Evolutionary conservation across 1,284 basidiomycete genomes (phyloP).

Genomic region (Boletus semigastroideus): DNA sequence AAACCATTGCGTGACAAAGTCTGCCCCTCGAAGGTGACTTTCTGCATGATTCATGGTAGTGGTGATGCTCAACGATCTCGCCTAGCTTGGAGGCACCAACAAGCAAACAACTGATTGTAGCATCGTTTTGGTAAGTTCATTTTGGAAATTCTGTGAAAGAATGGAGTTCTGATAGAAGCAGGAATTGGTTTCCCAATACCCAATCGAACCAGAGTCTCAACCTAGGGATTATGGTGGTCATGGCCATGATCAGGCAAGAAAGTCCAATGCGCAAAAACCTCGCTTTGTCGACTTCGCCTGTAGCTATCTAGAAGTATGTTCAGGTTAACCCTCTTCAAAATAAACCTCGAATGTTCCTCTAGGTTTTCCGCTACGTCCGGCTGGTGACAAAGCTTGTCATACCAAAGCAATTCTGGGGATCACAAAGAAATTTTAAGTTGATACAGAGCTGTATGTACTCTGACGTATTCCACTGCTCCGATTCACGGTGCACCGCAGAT

Average conservation of each 20-base stretch:
- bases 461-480: not conserved
- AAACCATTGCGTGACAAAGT: constrained; percentile 59
- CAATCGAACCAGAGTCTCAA: no score
- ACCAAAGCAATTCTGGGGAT: constrained; percentile 80
- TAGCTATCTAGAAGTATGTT: constrained; percentile 54
- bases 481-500: constrained; percentile 42
- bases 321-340: not conserved
- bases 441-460: constrained; percentile 59
- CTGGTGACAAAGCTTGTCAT: constrained; percentile 70
- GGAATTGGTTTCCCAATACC: constrained; percentile 81
- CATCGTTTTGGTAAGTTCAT: constrained; percentile 60
- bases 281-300: constrained; percentile 79
- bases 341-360: no score
- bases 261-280: no score
- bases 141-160: not conserved
- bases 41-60: no score
- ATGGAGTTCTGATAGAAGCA: constrained; percentile 29
- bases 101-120: constrained; percentile 48
- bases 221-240: no score
- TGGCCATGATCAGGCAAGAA: no score
- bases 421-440: constrained; percentile 62
- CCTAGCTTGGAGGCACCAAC: no score
- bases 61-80: no score
- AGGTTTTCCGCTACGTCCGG: constrained; percentile 70
- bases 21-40: constrained; percentile 84